A percentile compares a stretch with the other conserved stretches of the same genome.
phyloP scores from a whole-genome alignment of 768 basidiomycete genomes.

The Kwoniella europaea region DNA sequence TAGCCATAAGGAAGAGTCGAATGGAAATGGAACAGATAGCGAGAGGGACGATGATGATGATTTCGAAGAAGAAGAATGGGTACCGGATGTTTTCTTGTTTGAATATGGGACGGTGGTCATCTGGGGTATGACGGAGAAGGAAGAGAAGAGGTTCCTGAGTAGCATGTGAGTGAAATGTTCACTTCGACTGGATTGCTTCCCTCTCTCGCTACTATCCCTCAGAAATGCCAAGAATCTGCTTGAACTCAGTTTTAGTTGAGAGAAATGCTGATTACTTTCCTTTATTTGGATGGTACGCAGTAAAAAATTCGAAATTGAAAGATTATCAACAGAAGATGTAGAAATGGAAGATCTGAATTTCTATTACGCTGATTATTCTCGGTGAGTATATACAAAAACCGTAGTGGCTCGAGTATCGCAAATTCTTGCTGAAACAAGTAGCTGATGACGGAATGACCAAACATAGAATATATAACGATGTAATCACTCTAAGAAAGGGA shows the following conservation, averaged over 20 bases:
- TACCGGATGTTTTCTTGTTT: slow-evolving; percentile 83
- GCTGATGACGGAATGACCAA: no score
- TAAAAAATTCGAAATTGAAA: slow-evolving; percentile 92
- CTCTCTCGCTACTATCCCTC: neutral
- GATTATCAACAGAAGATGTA: slow-evolving; percentile 78
- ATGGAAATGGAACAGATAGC: slow-evolving; percentile 33
- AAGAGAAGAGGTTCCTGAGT: slow-evolving; percentile 86
- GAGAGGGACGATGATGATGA: slow-evolving; percentile 48
- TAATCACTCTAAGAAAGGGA: slow-evolving; percentile 87
- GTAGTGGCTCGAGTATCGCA: no score
- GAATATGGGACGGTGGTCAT: slow-evolving; percentile 93
- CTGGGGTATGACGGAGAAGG: slow-evolving; percentile 95
- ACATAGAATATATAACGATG: slow-evolving; percentile 89
- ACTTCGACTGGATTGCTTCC: neutral
- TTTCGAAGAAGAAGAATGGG: slow-evolving; percentile 56
- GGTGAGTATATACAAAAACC: slow-evolving; percentile 80
- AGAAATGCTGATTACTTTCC: neutral
- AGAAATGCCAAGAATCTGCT: no score
- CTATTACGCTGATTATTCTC: slow-evolving; percentile 95
- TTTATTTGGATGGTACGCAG: slow-evolving; percentile 60
- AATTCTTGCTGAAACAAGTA: no score
- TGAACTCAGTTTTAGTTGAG: no score
- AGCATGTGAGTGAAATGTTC: slow-evolving; percentile 72
- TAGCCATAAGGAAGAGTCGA: slow-evolving; percentile 27
- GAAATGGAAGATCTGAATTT: slow-evolving; percentile 98